Conservation (phyloP, 306 rosid species). For the Begonia masoniana region DNA sequence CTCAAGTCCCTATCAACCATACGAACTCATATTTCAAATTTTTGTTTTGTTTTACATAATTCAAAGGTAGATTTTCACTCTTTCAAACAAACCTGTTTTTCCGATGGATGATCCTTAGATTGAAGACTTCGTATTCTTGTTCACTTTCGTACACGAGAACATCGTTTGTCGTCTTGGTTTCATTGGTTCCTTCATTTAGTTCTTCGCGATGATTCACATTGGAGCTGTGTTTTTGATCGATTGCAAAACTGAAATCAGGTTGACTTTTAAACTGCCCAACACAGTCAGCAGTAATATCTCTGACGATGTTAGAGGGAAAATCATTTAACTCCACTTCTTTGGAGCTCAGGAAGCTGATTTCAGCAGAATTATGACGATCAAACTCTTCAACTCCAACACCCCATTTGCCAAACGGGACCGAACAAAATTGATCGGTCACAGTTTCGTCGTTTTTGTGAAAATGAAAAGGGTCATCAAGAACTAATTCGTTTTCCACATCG, state of each 20-base stretch:
- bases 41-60: too few species aligned
- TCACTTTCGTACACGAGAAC: slow-evolving; percentile 17
- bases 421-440: slow-evolving; percentile 22
- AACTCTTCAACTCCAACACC: slow-evolving; percentile 26
- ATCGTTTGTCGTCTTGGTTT: too few species aligned
- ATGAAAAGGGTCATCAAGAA: slow-evolving; percentile 41
- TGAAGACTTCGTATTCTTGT: slow-evolving; percentile 69
- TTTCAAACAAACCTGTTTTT: slow-evolving; percentile 65
- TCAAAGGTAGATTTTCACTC: too few species aligned
- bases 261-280: slow-evolving; percentile 26
- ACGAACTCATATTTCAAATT: not conserved
- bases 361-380: slow-evolving; percentile 27
- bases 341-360: slow-evolving; percentile 22
- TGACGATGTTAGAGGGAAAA: slow-evolving; percentile 22
- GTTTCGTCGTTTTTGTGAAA: slow-evolving; percentile 21
- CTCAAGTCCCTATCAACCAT: slow-evolving; percentile 13
- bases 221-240: slow-evolving; percentile 18
- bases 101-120: slow-evolving; percentile 79
- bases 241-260: slow-evolving; percentile 21
- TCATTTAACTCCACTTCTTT: slow-evolving; percentile 32
- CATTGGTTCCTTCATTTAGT: slow-evolving; percentile 24
- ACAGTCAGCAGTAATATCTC: slow-evolving; percentile 25
- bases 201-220: slow-evolving; percentile 23
- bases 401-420: slow-evolving; percentile 26
- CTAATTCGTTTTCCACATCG: slow-evolving; percentile 17